Evolutionary conservation across 805 yeast genomes (phyloP).

Genomic region (Candida ponderosae): DNA sequence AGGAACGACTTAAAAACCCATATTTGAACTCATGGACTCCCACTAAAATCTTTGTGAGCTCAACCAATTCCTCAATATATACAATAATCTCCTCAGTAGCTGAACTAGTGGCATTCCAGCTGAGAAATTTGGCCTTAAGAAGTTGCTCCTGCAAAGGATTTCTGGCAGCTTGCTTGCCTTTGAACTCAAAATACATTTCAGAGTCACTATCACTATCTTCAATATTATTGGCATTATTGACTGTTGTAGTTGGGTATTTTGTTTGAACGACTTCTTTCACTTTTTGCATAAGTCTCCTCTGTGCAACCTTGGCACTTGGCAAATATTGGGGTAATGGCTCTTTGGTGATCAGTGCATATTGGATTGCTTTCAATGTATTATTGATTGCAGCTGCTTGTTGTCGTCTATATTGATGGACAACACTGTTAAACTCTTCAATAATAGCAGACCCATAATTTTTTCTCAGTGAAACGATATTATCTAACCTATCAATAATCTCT

Average conservation of each 20-base stretch:
- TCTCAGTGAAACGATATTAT: constrained; percentile 35
- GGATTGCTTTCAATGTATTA: constrained; percentile 31
- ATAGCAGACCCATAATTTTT: constrained; percentile 37
- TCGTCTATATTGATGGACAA: constrained; percentile 34
- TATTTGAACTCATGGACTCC: constrained; percentile 43
- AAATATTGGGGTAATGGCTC: constrained; percentile 42
- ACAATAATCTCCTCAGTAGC: constrained; percentile 43
- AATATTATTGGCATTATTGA: neutral
- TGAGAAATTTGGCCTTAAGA: constrained; percentile 30
- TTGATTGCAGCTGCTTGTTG: constrained; percentile 34
- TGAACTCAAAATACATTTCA: constrained; percentile 12
- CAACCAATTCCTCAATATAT: constrained; percentile 38
- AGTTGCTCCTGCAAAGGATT: constrained; percentile 18
- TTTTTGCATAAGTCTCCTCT: constrained; percentile 34
- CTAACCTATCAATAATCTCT: constrained; percentile 39
- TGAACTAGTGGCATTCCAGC: constrained; percentile 45
- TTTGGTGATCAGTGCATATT: constrained; percentile 34
- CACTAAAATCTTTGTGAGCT: constrained; percentile 32
- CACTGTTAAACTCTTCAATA: constrained; percentile 33
- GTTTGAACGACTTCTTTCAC: constrained; percentile 29
- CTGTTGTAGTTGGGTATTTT: constrained; percentile 12
- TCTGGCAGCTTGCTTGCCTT: neutral
- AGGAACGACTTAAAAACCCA: constrained; percentile 42
- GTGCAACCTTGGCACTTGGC: constrained; percentile 42
- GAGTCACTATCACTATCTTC: constrained; percentile 16